phyloP scores from a whole-genome alignment of 1,139 yeast genomes.

The Scheffersomyces cryptocercus region DNA sequence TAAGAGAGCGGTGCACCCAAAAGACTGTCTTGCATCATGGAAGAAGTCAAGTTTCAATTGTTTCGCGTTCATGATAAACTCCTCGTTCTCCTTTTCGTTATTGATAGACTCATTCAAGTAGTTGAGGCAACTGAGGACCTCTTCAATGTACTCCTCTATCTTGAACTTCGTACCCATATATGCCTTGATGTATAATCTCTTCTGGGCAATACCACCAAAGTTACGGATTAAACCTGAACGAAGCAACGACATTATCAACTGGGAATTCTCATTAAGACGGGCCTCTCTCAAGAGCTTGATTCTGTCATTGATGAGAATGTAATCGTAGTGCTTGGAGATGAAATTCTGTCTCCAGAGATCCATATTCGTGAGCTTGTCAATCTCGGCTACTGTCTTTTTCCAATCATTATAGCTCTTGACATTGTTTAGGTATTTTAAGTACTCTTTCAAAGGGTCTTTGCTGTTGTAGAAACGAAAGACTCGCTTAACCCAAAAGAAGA shows the following conservation, averaged over 20 bases:
- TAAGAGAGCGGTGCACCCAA: conserved; percentile 87
- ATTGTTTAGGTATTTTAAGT: conserved; percentile 38
- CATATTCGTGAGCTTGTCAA: conserved; percentile 68
- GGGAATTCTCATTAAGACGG: conserved; percentile 57
- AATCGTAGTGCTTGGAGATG: conserved; percentile 80
- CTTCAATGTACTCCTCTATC: conserved; percentile 83
- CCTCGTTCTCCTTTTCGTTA: conserved; percentile 27
- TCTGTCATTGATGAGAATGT: conserved; percentile 75
- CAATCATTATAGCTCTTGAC: conserved; percentile 60
- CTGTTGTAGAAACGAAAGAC: conserved; percentile 38
- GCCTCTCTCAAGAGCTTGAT: conserved; percentile 64
- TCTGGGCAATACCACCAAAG: conserved; percentile 88
- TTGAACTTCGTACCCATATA: conserved; percentile 85
- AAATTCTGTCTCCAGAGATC: conserved; percentile 88
- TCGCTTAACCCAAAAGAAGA: conserved; percentile 57
- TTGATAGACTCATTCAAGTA: conserved; percentile 45
- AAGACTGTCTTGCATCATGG: conserved; percentile 85
- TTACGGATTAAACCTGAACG: conserved; percentile 85
- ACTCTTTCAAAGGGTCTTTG: conserved; percentile 43
- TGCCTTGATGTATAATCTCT: conserved; percentile 75
- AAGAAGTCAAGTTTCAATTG: conserved; percentile 79
- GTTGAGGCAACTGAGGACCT: conserved; percentile 70
- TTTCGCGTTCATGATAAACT: conserved; percentile 46
- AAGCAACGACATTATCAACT: conserved; percentile 63
- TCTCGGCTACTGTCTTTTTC: conserved; percentile 56